Evolutionary conservation across 345 rosid species (phyloP).

Genomic region (Acer negundo): DNA sequence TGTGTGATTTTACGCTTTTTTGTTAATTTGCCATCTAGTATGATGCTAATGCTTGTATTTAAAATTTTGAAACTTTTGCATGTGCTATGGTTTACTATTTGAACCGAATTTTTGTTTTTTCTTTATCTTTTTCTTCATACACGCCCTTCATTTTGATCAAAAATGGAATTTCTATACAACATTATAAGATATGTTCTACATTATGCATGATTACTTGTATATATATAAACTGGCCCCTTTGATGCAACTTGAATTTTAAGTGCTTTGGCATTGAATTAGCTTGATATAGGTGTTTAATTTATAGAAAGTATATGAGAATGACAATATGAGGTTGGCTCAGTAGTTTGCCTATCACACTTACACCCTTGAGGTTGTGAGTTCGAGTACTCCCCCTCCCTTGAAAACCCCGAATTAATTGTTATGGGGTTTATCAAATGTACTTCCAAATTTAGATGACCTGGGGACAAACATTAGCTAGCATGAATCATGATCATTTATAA

Average conservation of each 20-base stretch:
- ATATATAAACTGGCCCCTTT: not conserved
- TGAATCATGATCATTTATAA: not conserved
- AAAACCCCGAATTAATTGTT: too few relatives aligned
- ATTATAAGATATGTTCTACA: not conserved
- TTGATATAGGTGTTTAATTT: not conserved
- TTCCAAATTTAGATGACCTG: not conserved
- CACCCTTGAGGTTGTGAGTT: too few relatives aligned
- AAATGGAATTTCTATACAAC: not conserved
- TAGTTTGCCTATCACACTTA: too few relatives aligned
- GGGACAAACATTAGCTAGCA: not conserved
- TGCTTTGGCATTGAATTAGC: not conserved
- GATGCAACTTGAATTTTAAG: not conserved
- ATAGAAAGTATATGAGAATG: not conserved
- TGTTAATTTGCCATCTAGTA: not conserved
- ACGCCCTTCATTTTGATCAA: not conserved
- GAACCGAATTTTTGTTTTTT: not conserved
- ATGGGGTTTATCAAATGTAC: not conserved
- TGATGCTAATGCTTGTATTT: not conserved
- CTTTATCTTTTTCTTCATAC: not conserved
- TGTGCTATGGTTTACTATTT: not conserved
- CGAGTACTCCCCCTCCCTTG: too few relatives aligned
- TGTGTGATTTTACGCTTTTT: not conserved
- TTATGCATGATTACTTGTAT: not conserved
- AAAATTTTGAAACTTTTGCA: not conserved
- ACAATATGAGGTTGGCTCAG: too few relatives aligned